phyloP scores from a whole-genome alignment of 164 flowering plant genomes.

The Dillenia turbinata region DNA sequence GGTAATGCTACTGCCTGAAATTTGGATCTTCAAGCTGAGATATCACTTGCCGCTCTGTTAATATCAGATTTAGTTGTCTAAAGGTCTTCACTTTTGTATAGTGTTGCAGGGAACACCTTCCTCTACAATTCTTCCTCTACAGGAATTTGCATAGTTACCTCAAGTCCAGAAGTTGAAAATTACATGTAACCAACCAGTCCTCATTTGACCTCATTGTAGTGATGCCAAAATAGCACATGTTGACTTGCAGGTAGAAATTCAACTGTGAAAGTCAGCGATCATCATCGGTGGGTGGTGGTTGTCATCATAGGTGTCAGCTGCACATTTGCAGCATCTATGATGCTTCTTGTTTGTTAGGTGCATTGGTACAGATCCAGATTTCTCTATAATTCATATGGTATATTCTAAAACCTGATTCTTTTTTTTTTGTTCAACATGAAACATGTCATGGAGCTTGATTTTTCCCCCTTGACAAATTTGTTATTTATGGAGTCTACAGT shows the following conservation, averaged over 20 bases:
- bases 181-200: background rate
- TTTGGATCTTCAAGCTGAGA: too few relatives aligned
- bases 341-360: constrained; percentile 58
- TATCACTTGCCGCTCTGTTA: background rate
- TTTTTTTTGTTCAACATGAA: background rate
- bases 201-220: constrained; percentile 5
- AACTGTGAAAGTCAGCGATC: constrained; percentile 27
- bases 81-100: constrained; percentile 22
- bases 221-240: constrained; percentile 2
- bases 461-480: background rate
- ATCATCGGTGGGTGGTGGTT: constrained; percentile 47
- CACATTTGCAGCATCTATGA: constrained; percentile 43
- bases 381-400: constrained; percentile 61
- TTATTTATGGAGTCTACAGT: constrained; percentile 42
- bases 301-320: constrained; percentile 53
- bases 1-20: too few relatives aligned
- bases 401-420: constrained; percentile 7
- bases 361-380: constrained; percentile 60
- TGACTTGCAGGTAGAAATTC: constrained; percentile 44
- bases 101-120: constrained; percentile 77
- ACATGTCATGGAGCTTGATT: constrained; percentile 1
- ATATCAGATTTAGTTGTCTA: constrained; percentile 1
- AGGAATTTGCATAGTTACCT: constrained; percentile 39
- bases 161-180: constrained; percentile 49
- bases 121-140: constrained; percentile 56